Evolutionary conservation across 176 grass and related monocot genomes (phyloP).

Genomic region (Olyra latifolia): DNA sequence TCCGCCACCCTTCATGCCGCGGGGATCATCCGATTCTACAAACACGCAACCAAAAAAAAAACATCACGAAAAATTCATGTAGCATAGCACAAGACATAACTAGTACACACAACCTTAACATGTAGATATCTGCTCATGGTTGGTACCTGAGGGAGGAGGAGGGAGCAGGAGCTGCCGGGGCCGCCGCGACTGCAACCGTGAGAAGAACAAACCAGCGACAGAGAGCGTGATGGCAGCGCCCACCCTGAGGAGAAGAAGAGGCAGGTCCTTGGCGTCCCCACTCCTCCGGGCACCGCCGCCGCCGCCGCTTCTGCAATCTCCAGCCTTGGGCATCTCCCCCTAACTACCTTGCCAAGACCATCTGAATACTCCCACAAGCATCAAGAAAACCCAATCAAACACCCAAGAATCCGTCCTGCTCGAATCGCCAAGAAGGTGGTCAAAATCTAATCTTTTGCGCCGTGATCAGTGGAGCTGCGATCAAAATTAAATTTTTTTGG

Average conservation of each 20-base stretch:
- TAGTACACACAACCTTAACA: neutral
- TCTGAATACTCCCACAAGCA: slow-evolving; percentile 12
- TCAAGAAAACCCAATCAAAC: slow-evolving; percentile 8
- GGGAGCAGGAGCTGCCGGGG: slow-evolving; percentile 35
- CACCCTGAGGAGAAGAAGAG: slow-evolving; percentile 53
- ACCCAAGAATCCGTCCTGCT: neutral
- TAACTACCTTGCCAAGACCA: slow-evolving; percentile 38
- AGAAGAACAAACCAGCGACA: slow-evolving; percentile 62
- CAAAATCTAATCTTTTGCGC: slow-evolving; percentile 31
- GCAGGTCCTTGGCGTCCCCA: slow-evolving; percentile 40
- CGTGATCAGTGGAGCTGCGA: neutral
- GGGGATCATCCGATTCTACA: slow-evolving; percentile 30
- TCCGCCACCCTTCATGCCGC: slow-evolving; percentile 23
- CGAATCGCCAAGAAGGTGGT: slow-evolving; percentile 3
- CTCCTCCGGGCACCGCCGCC: slow-evolving; percentile 25
- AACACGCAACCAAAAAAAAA: neutral
- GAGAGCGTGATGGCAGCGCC: slow-evolving; percentile 63
- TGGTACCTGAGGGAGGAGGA: slow-evolving; percentile 33
- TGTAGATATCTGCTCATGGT: slow-evolving; percentile 9
- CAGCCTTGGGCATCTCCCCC: slow-evolving; percentile 39
- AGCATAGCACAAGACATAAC: neutral
- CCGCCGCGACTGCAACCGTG: slow-evolving; percentile 44
- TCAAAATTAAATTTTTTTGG: neutral
- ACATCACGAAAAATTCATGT: slow-evolving; percentile 9
- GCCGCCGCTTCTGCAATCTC: slow-evolving; percentile 22